These are phyloP conservation scores for Helichrysum umbraculigerum DNA, from an alignment of 129 eudicot species.

Conservation along the genomic window DNA sequence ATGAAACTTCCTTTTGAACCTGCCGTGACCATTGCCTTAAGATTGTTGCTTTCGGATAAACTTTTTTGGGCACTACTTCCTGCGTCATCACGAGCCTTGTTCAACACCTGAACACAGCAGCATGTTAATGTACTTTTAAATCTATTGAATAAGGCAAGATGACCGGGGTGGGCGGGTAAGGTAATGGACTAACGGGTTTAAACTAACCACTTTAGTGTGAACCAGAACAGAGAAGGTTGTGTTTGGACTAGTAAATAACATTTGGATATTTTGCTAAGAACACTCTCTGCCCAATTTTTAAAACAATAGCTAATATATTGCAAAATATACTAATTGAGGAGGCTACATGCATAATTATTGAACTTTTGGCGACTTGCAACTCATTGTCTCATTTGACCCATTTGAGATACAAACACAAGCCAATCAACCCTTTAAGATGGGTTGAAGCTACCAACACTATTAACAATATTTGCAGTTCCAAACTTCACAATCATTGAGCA, in stretches of 20 bases:
- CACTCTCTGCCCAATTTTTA: neutral
- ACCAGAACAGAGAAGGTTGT: neutral
- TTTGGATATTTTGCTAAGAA: neutral
- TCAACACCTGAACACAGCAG: constrained; percentile 60
- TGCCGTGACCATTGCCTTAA: constrained; percentile 98
- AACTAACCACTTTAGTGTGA: neutral
- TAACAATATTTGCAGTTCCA: neutral
- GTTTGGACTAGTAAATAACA: neutral
- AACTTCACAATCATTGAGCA: neutral
- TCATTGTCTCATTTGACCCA: neutral
- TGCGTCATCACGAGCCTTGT: constrained; percentile 99
- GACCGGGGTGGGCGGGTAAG: neutral
- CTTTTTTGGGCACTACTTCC: constrained; percentile 97
- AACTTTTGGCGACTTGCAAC: neutral
- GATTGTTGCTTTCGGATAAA: constrained; percentile 93
- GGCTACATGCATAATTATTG: neutral
- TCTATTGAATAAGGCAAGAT: neutral
- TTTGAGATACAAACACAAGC: neutral
- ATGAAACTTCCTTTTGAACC: constrained; percentile 99
- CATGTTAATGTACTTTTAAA: constrained; percentile 21
- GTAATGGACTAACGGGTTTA: neutral
- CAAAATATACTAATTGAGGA: neutral
- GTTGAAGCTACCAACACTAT: neutral
- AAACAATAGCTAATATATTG: neutral
- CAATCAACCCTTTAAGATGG: neutral